Percentiles rank a stretch among this genome's conserved stretches.
Evolutionary conservation across 139 green algal species (phyloP).

Genomic region (Chlorella ohadii): DNA sequence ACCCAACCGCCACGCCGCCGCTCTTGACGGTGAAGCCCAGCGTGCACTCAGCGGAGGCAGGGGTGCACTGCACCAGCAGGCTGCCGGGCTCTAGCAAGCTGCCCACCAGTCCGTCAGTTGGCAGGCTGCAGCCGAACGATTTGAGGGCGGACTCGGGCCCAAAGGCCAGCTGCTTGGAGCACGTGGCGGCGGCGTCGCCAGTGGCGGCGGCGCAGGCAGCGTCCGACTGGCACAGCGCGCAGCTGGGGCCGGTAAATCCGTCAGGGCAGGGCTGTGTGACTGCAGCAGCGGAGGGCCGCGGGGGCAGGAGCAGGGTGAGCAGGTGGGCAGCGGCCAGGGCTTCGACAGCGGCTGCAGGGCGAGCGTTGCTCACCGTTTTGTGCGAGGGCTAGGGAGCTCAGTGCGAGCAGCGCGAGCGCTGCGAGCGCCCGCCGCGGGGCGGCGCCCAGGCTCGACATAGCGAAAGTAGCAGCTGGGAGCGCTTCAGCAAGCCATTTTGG

Average conservation of each 20-base stretch:
- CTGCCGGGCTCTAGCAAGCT: slow-evolving; percentile 17
- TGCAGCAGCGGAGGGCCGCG: background rate
- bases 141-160: slow-evolving; percentile 44
- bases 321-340: background rate
- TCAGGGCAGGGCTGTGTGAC: slow-evolving; percentile 11
- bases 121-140: slow-evolving; percentile 41
- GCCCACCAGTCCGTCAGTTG: background rate
- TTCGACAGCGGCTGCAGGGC: background rate
- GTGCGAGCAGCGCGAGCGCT: background rate
- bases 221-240: slow-evolving; percentile 48
- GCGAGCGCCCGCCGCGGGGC: background rate
- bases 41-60: background rate
- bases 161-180: slow-evolving; percentile 50
- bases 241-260: slow-evolving; percentile 45
- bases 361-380: slow-evolving; percentile 3
- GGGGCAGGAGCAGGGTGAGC: background rate
- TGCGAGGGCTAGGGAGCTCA: background rate
- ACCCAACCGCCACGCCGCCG: slow-evolving; percentile 15
- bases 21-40: slow-evolving; percentile 3
- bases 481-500: too few relatives aligned
- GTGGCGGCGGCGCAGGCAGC: slow-evolving; percentile 39
- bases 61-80: slow-evolving; percentile 25
- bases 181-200: slow-evolving; percentile 47
- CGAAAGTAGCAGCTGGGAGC: background rate
- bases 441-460: background rate